Conservation (phyloP, 805 yeast species). For the Metschnikowia gelsemii region DNA sequence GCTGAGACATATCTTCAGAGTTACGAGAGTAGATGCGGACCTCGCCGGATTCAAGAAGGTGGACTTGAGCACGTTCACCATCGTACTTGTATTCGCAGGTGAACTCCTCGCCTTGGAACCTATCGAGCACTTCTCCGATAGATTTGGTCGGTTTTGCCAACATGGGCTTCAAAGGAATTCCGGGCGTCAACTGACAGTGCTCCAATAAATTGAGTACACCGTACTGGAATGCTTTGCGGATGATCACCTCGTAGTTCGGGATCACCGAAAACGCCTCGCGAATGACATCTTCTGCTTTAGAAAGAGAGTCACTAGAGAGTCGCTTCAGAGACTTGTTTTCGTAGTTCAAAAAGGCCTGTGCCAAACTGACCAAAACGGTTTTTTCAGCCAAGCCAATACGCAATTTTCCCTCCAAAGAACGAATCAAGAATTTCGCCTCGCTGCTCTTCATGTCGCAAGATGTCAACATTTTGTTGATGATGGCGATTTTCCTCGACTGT, state of each 20-base stretch:
- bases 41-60: constrained; percentile 60
- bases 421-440: constrained; percentile 87
- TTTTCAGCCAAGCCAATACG: constrained; percentile 94
- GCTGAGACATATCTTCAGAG: constrained; percentile 93
- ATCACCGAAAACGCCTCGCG: constrained; percentile 86
- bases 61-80: constrained; percentile 97
- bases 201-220: constrained; percentile 69
- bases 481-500: constrained; percentile 71
- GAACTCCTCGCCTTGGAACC: constrained; percentile 80
- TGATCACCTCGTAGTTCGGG: constrained; percentile 84
- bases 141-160: constrained; percentile 96
- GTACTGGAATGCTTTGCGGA: constrained; percentile 58
- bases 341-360: constrained; percentile 73
- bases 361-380: constrained; percentile 77
- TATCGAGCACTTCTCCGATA: constrained; percentile 84
- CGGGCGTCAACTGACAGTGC: constrained; percentile 78
- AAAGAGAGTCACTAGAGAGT: constrained; percentile 43
- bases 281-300: constrained; percentile 71
- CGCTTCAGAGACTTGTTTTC: constrained; percentile 41
- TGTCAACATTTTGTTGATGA: constrained; percentile 80
- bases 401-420: constrained; percentile 89
- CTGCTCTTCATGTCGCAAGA: constrained; percentile 66
- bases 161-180: constrained; percentile 96
- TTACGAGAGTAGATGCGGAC: constrained; percentile 86
- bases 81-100: constrained; percentile 97